Evolutionary conservation across 495 filamentous ascomycete genomes (phyloP), one percentile per base, ranked within the genome.

Genomic region (Annulohypoxylon nitens): DNA sequence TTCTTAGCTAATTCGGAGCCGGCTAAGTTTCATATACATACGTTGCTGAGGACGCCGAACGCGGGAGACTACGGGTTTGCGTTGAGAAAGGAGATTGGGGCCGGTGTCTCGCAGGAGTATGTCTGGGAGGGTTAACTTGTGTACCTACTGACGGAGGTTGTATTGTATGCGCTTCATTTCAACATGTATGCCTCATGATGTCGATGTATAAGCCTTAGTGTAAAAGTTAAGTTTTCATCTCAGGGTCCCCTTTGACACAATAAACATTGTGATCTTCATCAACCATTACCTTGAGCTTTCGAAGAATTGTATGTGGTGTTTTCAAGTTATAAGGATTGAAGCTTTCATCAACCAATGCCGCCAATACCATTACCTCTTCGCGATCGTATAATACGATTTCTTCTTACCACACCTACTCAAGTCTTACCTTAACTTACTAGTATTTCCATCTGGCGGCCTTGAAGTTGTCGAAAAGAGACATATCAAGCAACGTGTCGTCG

Each of bases 11-110:
- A 93, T 72, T 83, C 85, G 70, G 85, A 89, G 77, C 92, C 92
- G 12, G 89, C 89, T 68, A 92, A 91, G 81, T 94, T 91, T 71
- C 92, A 93, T 77, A 90, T 91, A 39, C 92, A 94, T 77, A 93
- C 92, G 0, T 78, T 92, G 68, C 75, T 92, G 74, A 77, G 92
- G 63, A 88, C 88, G 48, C 92, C 92, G 37, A 93, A 94, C 78
- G 88, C 83, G 0, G 92, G 92, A 33, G 92, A 93, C 76, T 93
- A 94, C 75, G 92, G 92, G 4, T 84, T 82, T 75, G 83, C 81
- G 39, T 55, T 85, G 76, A 67, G 80, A 65, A 57, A 41, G 20
- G 47, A 79, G 67, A 69, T 83, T 5, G 58, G 57, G 14, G 77
- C 70, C 0, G 73, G 45, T 1, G 71, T 78, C 7, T 68, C 72